Evolutionary conservation across 2,329 filamentous ascomycete species (phyloP), one percentile per base, ranked within the genome.

Genomic region (Ophiocordyceps unilateralis): DNA sequence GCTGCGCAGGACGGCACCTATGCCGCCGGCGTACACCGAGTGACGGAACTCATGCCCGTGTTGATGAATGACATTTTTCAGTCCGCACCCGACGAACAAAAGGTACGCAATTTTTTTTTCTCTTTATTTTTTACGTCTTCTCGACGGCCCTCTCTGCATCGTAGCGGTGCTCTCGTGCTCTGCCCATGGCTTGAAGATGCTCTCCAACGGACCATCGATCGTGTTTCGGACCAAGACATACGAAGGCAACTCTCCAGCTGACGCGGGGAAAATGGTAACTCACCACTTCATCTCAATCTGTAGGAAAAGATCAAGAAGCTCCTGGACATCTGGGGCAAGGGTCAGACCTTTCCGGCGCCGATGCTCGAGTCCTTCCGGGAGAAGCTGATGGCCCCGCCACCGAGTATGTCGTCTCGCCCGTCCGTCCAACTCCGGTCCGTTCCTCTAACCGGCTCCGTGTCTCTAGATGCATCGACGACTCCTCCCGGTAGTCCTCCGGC

Each of bases 251-350:
- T n/a, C n/a, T n/a, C n/a, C n/a, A n/a, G n/a, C n/a, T n/a, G n/a
- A n/a, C n/a, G n/a, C n/a, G n/a, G n/a, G n/a, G n/a, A n/a, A 34
- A n/a, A n/a, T 34, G 15, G n/a, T 34, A 9, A 9, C n/a, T 34
- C 10, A 9, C 15, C 32, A 5, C 9, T 34, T 17, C 15, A 9
- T 19, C 51, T 58, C 56, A 49, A 58, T 51, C 59, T 78, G 69
- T 81, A 91, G 83, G 86, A 93, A 60, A 96, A 95, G 69, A 89
- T 96, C 63, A 65, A 64, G 52, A 96, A 96, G 62, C 75, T 98
- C 53, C 70, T 96, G 65, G 88, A 94, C 59, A 98, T 98, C 52
- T 98, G 91, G 91, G 88, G 95, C 60, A 91, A 91, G 57, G 86
- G 85, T 50, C 81, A 83, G 58, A 96, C 88, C 20, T 96, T 98